A percentile compares a stretch with the other conserved stretches of the same genome.
These are phyloP conservation scores for Petunia axillaris DNA, from an alignment of 257 asterid species.

Conservation along the genomic window DNA sequence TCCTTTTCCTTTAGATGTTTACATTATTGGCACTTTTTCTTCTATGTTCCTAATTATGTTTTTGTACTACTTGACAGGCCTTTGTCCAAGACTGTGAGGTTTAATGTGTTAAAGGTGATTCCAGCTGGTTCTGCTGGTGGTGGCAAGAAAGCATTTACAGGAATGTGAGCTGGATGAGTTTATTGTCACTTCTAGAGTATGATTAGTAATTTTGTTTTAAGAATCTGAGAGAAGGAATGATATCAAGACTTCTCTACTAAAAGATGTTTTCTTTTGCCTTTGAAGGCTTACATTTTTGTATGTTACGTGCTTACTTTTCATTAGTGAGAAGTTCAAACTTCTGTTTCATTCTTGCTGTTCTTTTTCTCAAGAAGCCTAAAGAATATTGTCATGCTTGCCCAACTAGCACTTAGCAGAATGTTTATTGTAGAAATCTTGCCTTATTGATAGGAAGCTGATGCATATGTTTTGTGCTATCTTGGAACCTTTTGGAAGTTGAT, in stretches of 20 bases:
- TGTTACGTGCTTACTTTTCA: neutral
- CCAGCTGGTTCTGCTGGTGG: conserved; percentile 86
- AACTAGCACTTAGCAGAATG: neutral
- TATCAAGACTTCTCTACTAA: neutral
- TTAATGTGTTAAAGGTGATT: conserved; percentile 75
- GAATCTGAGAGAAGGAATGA: neutral
- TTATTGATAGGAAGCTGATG: neutral
- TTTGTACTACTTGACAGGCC: conserved; percentile 54
- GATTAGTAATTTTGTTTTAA: neutral
- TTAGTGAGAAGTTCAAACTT: neutral
- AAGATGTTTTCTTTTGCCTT: conserved; percentile 1
- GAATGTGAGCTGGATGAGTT: conserved; percentile 44
- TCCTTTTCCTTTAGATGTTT: neutral
- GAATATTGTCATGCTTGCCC: neutral
- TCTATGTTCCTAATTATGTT: neutral
- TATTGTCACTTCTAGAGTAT: neutral
- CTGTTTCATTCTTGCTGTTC: neutral
- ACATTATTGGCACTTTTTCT: neutral
- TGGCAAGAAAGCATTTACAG: conserved; percentile 91
- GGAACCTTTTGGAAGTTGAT: too few relatives aligned
- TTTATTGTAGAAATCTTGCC: neutral
- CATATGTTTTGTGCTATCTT: neutral
- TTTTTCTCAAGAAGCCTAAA: too few relatives aligned
- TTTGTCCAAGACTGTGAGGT: conserved; percentile 78
- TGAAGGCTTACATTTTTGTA: conserved; percentile 21